Percentiles rank a stretch among this genome's conserved stretches.
Conservation (phyloP, 2,329 filamentous ascomycete species). For the Exophiala calicioides region DNA sequence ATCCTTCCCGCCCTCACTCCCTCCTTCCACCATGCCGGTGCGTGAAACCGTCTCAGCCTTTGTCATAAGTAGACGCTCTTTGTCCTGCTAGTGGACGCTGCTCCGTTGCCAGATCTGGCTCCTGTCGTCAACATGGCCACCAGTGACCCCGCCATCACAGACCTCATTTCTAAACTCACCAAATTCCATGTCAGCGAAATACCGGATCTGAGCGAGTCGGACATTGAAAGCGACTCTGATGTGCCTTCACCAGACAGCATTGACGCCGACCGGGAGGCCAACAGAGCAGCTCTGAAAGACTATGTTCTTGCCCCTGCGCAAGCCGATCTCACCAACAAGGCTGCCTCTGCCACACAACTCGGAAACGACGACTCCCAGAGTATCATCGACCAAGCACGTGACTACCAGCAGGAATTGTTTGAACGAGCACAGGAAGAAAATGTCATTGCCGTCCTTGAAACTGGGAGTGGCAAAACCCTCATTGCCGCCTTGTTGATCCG, state of each 20-base stretch:
- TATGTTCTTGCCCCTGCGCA: conserved; percentile 15
- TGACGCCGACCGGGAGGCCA: conserved; percentile 9
- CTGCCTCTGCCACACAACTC: conserved; percentile 29
- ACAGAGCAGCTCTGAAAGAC: conserved; percentile 21
- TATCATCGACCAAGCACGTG: conserved; percentile 76
- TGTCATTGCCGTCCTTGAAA: conserved; percentile 72
- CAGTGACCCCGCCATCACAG: background rate
- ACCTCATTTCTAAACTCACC: background rate
- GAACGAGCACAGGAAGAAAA: conserved; percentile 83
- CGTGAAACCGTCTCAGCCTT: too few species aligned
- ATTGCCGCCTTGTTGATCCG: conserved; percentile 85
- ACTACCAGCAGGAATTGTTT: conserved; percentile 91
- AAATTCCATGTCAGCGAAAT: background rate
- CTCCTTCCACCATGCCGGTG: too few species aligned
- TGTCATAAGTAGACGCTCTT: too few species aligned
- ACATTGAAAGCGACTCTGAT: conserved; percentile 9
- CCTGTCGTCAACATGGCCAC: conserved; percentile 1
- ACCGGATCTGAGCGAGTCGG: conserved; percentile 16
- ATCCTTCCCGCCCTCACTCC: background rate
- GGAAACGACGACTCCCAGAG: conserved; percentile 54
- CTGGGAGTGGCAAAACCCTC: conserved; percentile 90
- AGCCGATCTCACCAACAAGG: conserved; percentile 4
- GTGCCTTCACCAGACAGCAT: background rate
- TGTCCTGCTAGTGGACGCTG: too few species aligned
- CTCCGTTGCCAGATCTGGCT: background rate